Evolutionary conservation across 352 stramenopile genomes (phyloP).

Genomic region (Poterioochromonas sp.): DNA sequence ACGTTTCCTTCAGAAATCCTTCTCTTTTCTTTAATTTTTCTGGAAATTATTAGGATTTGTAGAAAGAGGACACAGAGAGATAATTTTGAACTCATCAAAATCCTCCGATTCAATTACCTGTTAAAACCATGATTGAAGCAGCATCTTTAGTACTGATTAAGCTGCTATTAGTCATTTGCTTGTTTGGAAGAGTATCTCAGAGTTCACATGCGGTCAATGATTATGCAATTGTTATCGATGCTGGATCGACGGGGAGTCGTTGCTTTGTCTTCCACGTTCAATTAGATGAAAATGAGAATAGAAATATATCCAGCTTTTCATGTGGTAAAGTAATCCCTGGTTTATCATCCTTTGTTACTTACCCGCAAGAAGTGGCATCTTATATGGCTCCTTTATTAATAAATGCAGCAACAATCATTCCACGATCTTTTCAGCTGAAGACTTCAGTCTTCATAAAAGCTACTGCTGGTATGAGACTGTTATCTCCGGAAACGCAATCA

Average conservation of each 20-base stretch:
- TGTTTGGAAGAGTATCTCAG: too few species aligned
- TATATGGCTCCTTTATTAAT: constrained; percentile 18
- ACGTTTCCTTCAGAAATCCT: too few species aligned
- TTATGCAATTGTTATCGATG: constrained; percentile 30
- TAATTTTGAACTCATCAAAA: too few species aligned
- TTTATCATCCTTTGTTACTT: constrained; percentile 27
- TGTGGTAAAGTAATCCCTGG: constrained; percentile 35
- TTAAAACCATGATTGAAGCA: too few species aligned
- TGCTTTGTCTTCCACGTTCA: constrained; percentile 4
- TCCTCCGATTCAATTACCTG: too few species aligned
- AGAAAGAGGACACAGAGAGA: too few species aligned
- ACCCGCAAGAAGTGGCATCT: constrained; percentile 4
- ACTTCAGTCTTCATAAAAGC: neutral
- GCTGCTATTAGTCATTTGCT: too few species aligned
- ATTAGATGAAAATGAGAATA: neutral
- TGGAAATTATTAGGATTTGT: too few species aligned
- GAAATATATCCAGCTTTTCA: neutral
- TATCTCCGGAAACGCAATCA: neutral
- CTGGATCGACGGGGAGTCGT: constrained; percentile 12
- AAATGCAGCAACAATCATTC: neutral
- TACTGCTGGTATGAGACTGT: constrained; percentile 1
- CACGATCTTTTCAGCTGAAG: neutral
- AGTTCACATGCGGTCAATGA: neutral
- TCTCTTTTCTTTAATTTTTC: too few species aligned
- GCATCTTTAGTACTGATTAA: too few species aligned